These are phyloP conservation scores for Melaleuca alternifolia DNA, from an alignment of 345 rosid species.

Conservation along the genomic window DNA sequence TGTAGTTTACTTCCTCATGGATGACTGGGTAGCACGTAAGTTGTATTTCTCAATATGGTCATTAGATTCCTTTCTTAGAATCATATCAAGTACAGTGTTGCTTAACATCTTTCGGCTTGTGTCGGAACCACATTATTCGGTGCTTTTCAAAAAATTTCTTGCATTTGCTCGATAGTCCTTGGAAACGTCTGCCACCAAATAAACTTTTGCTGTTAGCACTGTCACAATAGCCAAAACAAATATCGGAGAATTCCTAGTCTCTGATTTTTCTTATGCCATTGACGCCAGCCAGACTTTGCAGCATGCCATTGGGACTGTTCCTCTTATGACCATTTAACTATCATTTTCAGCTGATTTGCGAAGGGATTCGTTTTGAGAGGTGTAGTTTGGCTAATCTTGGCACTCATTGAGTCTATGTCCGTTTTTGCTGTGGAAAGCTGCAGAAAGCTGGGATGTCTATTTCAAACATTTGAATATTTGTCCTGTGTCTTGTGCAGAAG, in stretches of 20 bases:
- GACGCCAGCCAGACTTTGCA: background rate
- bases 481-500: background rate
- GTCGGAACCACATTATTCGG: background rate
- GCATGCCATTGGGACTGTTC: background rate
- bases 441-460: background rate
- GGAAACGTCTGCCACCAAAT: background rate
- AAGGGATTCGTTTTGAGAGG: background rate
- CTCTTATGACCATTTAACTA: background rate
- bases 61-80: background rate
- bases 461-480: background rate
- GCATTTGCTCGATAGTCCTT: background rate
- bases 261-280: background rate
- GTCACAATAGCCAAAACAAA: background rate
- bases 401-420: background rate
- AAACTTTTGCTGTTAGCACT: background rate
- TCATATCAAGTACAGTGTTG: background rate
- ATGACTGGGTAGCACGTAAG: background rate
- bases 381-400: background rate
- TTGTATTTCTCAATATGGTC: background rate
- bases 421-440: background rate
- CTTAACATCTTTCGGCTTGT: background rate
- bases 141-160: background rate
- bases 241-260: background rate
- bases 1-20: background rate
- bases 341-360: background rate